Percentiles rank a stretch among this genome's conserved stretches.
Conservation (phyloP, 73 alveolate genomes). For the Paramecium biaurelia region DNA sequence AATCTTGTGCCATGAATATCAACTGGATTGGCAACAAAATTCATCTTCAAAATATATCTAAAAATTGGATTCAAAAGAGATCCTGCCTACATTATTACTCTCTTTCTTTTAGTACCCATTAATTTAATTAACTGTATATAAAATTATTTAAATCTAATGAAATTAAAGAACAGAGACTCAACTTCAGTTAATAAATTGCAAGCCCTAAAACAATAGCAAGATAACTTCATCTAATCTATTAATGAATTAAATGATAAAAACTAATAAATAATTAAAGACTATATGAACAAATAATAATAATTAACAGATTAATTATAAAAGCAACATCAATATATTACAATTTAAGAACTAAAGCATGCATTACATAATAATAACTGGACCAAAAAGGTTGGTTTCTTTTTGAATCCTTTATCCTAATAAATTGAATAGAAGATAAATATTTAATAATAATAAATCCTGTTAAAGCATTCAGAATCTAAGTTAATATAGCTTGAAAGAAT, state of each 20-base stretch:
- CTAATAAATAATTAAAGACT: background rate
- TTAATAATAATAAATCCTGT: background rate
- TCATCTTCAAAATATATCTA: background rate
- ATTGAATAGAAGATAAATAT: background rate
- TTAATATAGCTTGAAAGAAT: background rate
- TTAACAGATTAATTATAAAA: background rate
- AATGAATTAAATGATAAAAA: background rate
- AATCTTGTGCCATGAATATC: conserved; percentile 28
- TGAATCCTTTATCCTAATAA: background rate
- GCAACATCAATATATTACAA: background rate
- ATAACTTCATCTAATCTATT: background rate
- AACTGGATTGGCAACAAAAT: conserved; percentile 8
- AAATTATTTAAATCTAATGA: background rate
- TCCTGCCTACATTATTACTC: conserved; percentile 39
- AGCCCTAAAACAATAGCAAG: background rate
- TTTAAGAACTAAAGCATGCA: background rate
- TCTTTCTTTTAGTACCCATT: conserved; percentile 27
- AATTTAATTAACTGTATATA: conserved; percentile 26
- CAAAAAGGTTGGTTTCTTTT: background rate
- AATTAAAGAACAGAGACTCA: background rate
- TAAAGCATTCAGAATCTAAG: background rate
- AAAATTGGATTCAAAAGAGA: conserved; percentile 2
- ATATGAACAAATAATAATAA: background rate
- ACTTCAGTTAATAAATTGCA: background rate
- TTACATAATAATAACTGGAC: background rate